A percentile compares a stretch with the other conserved stretches of the same genome.
Evolutionary conservation across 108 stramenopile species (phyloP).

Genomic region (Skeletonema potamos): DNA sequence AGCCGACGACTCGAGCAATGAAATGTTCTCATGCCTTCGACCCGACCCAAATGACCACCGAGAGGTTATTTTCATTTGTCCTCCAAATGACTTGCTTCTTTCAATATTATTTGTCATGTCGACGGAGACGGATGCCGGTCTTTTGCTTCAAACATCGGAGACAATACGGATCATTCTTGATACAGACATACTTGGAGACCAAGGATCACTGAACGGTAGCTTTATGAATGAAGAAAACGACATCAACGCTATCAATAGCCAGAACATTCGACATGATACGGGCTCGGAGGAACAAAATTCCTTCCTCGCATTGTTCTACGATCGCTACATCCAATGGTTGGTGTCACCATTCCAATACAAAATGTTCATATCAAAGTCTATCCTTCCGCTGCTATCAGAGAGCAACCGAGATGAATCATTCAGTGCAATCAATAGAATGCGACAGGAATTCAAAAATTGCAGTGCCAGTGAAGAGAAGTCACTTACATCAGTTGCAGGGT

Average conservation of each 20-base stretch:
- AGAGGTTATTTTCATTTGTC: conserved; percentile 68
- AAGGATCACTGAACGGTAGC: conserved; percentile 34
- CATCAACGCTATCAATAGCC: neutral
- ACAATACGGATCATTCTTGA: conserved; percentile 83
- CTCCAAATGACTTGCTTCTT: conserved; percentile 69
- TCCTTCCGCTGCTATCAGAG: conserved; percentile 4
- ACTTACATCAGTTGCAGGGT: conserved; percentile 46
- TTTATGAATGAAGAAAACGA: conserved; percentile 64
- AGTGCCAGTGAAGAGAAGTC: conserved; percentile 37
- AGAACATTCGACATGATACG: neutral
- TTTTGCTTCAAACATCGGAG: conserved; percentile 80
- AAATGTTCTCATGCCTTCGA: conserved; percentile 22
- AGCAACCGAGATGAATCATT: neutral
- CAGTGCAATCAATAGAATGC: conserved; percentile 29
- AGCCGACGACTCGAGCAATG: neutral
- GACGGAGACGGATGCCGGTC: conserved; percentile 78
- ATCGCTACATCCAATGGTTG: conserved; percentile 81
- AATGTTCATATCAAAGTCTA: conserved; percentile 55
- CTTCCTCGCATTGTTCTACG: conserved; percentile 83
- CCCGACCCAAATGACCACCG: conserved; percentile 65
- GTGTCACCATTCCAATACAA: conserved; percentile 79
- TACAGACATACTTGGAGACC: conserved; percentile 73
- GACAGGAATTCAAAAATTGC: conserved; percentile 41
- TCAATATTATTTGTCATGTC: conserved; percentile 71
- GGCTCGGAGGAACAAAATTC: conserved; percentile 62